These are phyloP conservation scores for Rhodomyrtus tomentosa DNA, from an alignment of 345 rosid genomes.

Conservation along the genomic window DNA sequence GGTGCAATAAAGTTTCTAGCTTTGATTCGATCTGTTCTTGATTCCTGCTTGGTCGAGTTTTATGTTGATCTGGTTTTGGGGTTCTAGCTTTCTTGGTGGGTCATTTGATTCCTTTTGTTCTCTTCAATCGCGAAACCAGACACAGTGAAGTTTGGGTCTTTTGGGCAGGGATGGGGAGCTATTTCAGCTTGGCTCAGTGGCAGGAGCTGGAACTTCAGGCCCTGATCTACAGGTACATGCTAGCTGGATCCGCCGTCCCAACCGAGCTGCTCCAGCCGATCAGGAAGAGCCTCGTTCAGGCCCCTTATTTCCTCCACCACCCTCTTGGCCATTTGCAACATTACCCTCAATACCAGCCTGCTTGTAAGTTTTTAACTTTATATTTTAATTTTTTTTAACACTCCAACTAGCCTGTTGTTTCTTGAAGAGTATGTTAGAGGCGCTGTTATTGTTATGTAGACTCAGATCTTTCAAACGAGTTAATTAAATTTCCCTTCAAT, in stretches of 20 bases:
- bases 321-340: conserved; percentile 29
- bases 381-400: not conserved
- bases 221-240: conserved; percentile 85
- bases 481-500: no score
- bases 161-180: conserved; percentile 58
- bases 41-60: not conserved
- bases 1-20: not conserved
- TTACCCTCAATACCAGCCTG: conserved; percentile 45
- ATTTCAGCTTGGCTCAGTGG: conserved; percentile 79
- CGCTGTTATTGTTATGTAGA: not conserved
- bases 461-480: not conserved
- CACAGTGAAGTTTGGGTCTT: not conserved
- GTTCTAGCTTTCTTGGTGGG: not conserved
- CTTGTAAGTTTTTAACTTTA: conserved; percentile 57
- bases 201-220: conserved; percentile 96
- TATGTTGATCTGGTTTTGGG: not conserved
- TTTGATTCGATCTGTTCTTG: not conserved
- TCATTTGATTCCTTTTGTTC: not conserved
- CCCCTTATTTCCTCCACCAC: conserved; percentile 48
- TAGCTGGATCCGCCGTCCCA: conserved; percentile 84
- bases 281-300: conserved; percentile 67
- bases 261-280: conserved; percentile 77
- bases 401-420: not conserved
- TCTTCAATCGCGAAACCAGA: not conserved
- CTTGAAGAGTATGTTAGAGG: not conserved